Base-by-base conservation (phyloP, 306 rosid species). In the Prunus padus region DNA sequence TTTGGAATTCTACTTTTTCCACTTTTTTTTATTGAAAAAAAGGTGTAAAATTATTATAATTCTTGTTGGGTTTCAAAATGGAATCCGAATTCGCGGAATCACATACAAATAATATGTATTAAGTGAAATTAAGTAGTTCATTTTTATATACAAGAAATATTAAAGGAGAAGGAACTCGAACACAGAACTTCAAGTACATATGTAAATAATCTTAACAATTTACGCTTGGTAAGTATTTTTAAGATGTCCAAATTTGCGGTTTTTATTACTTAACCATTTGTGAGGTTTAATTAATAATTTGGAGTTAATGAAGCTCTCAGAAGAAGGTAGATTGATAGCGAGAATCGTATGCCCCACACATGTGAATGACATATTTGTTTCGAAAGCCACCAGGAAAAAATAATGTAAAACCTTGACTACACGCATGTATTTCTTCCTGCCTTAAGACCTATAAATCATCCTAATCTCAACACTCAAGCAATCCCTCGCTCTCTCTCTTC, bases 361-460 rank as follows among this genome's bases (percentile, higher is more conserved):
- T 57, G 77, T 73, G 31, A 45, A 44, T 25, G 69, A 45, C 69
- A 73, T 18, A 73, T 52, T 71, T 71, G 25, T 71, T 52, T 25
- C 49, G 4, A 16, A 52, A 50, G 74, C 23, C 57, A 52, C 57
- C 3, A 10, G 9, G 26, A 18, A 30, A 56, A 44, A 59, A 9
- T 42, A 45, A 49, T 3, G 19, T 73, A 67, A 16, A 42, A 16
- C 61, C 80, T 8, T n/a, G 11, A 28, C 13, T 11, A 65, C 76
- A 81, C 80, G 80, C 23, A 81, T 76, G 68, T 77, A 76, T 81
- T 71, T 52, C 84, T 30, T 64, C 51, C 13, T 8, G 0, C 42
- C 45, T 22, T 7, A 42, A 44, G 2, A 14, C 50, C 16, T 55
- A 81, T 69, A 76, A 71, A 23, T 72, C 46, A 71, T 60, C 42